These are phyloP conservation scores for Plasmodium reichenowi DNA, from an alignment of 169 alveolate genomes.

Conservation along the genomic window DNA sequence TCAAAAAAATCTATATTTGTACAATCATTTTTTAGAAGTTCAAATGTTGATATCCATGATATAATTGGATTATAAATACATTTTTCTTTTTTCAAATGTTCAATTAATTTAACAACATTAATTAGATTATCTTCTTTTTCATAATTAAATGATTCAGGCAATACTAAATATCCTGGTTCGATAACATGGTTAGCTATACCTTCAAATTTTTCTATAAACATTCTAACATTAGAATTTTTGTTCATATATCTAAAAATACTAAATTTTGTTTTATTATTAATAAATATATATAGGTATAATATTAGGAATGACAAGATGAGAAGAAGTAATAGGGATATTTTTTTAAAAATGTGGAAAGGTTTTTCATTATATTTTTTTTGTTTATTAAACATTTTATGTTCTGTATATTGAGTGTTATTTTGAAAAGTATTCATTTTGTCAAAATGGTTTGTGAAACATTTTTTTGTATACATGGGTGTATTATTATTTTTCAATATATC, in stretches of 20 bases:
- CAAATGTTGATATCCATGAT: constrained; percentile 56
- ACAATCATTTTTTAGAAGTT: constrained; percentile 39
- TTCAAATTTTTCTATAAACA: constrained; percentile 31
- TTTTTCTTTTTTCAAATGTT: constrained; percentile 30
- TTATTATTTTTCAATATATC: no score
- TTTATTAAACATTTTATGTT: no score
- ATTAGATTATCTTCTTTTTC: constrained; percentile 35
- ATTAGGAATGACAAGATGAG: constrained; percentile 3
- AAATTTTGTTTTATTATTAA: constrained; percentile 4
- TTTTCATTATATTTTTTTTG: no score
- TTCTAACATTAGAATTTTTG: constrained; percentile 2
- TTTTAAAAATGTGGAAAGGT: not conserved
- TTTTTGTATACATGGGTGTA: no score
- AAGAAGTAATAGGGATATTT: constrained; percentile 1
- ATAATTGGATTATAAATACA: constrained; percentile 48
- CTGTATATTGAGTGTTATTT: no score
- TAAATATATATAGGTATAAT: constrained; percentile 18
- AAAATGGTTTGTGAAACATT: no score
- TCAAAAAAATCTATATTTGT: constrained; percentile 10
- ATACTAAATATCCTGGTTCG: constrained; percentile 57
- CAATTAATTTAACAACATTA: constrained; percentile 32
- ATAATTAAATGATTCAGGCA: constrained; percentile 48
- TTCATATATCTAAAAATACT: constrained; percentile 26
- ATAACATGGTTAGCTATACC: constrained; percentile 47
- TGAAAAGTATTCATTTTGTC: no score